phyloP scores from a whole-genome alignment of 768 basidiomycete genomes.

The Mycena latifolia region DNA sequence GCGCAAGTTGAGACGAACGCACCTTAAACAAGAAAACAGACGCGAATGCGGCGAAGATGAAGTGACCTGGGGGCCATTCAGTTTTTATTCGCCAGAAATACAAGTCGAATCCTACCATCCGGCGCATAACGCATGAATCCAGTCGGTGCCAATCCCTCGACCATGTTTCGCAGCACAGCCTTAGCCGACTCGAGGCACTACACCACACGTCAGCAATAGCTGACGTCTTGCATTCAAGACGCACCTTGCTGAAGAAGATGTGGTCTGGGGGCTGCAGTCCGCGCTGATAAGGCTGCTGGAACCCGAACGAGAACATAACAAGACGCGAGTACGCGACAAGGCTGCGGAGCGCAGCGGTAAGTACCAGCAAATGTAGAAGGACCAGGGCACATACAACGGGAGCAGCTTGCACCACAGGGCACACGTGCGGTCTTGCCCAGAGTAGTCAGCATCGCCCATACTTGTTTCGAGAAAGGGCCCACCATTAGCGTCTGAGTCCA shows the following conservation, averaged over 20 bases:
- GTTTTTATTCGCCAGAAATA: background rate
- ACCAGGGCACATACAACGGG: constrained; percentile 71
- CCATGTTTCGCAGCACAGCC: constrained; percentile 72
- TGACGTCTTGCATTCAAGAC: constrained; percentile 17
- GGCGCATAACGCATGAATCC: constrained; percentile 86
- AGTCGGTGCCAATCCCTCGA: constrained; percentile 73
- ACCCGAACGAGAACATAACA: constrained; percentile 90
- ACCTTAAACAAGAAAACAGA: constrained; percentile 89
- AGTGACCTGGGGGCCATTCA: constrained; percentile 62
- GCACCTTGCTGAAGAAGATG: constrained; percentile 76
- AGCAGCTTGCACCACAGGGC: constrained; percentile 74
- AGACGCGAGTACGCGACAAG: constrained; percentile 82
- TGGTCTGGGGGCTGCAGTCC: constrained; percentile 73
- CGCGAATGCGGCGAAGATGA: constrained; percentile 84
- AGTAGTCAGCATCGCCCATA: constrained; percentile 11
- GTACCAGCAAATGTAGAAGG: background rate
- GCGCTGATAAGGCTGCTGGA: constrained; percentile 84
- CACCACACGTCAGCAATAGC: constrained; percentile 21
- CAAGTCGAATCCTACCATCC: constrained; percentile 63
- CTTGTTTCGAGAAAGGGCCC: constrained; percentile 13
- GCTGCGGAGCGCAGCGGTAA: constrained; percentile 53
- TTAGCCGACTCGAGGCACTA: constrained; percentile 82
- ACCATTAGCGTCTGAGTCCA: constrained; percentile 73
- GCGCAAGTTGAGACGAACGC: constrained; percentile 22
- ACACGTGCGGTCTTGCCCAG: constrained; percentile 63